Evolutionary conservation across 2,329 filamentous ascomycete genomes (phyloP), one percentile per base, ranked within the genome.

Genomic region (Penicillium sp.): DNA sequence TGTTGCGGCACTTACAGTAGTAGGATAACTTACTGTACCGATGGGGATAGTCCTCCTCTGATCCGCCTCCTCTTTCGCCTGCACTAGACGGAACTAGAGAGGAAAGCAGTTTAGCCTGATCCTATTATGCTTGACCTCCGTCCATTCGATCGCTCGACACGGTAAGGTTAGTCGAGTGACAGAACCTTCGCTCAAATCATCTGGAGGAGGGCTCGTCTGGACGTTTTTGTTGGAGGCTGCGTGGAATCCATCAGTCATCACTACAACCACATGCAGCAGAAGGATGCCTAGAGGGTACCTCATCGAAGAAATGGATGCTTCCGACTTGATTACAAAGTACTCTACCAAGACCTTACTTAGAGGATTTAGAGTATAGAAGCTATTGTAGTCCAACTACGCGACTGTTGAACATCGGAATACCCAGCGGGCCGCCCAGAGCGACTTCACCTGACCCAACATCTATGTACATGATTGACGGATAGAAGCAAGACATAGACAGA

Each of bases 181-280:
- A 44, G 37, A 14, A 4, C 37, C 9, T 18, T 18, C n/a, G 27
- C 44, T 27, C 24, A 35, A 49, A 35, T 4, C 33, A 43, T 24
- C 41, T 56, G n/a, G 58, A 43, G 49, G 53, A 52, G 50, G 49
- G 50, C 37, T 24, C 58, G 56, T 62, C 60, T 62, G 60, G 60
- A 62, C 58, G 56, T 36, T 60, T 57, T 50, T 40, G 40, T 22
- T 55, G 53, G 52, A 50, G 16, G 31, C 13, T 4, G 22, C 43
- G 43, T 24, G 14, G 31, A 47, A 52, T 18, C 33, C 49, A 37
- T 22, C 46, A 22, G 31, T 49, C 27, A 49, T 49, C 31, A 7
- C 18, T 33, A 46, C 22, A 46, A 14, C 6, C 16, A 6, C 2
- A 46, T 18, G n/a, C 6, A 31, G 7, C 27, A 46, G 10, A n/a